A percentile compares a stretch with the other conserved stretches of the same genome.
These are phyloP conservation scores for Podospora appendiculata DNA, from an alignment of 495 filamentous ascomycete species.

Conservation along the genomic window DNA sequence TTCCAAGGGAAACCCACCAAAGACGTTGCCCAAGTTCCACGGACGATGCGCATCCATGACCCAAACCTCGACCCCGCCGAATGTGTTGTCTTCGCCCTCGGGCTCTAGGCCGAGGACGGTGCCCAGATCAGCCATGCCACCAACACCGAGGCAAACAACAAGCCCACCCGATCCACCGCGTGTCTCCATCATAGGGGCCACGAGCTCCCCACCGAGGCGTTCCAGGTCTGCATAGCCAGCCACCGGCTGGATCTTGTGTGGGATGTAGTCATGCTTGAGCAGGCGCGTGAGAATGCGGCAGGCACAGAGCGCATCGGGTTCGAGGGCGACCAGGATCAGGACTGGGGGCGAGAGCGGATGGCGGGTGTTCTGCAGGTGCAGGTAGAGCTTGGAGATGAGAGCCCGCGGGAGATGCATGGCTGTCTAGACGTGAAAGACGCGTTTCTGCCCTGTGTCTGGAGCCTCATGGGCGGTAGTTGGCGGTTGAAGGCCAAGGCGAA, in stretches of 20 bases:
- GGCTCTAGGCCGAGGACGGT: slow-evolving; percentile 59
- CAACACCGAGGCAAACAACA: slow-evolving; percentile 87
- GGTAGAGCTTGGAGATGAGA: slow-evolving; percentile 84
- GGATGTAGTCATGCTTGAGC: slow-evolving; percentile 92
- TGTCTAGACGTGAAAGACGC: slow-evolving; percentile 1
- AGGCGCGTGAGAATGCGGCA: slow-evolving; percentile 87
- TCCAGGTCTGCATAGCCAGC: slow-evolving; percentile 86
- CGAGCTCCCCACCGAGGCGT: slow-evolving; percentile 64
- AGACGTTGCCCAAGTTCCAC: slow-evolving; percentile 93
- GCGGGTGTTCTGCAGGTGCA: slow-evolving; percentile 70
- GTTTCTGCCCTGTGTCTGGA: neutral
- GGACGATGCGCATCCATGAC: slow-evolving; percentile 83
- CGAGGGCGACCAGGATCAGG: slow-evolving; percentile 86
- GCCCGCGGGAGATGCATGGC: slow-evolving; percentile 90
- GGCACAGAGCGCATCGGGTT: slow-evolving; percentile 92
- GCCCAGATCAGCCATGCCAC: slow-evolving; percentile 80
- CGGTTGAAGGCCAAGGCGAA: neutral
- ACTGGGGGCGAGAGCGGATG: slow-evolving; percentile 82
- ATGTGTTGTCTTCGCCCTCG: slow-evolving; percentile 51
- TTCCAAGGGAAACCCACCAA: slow-evolving; percentile 58
- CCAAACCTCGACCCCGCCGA: slow-evolving; percentile 82
- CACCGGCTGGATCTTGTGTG: slow-evolving; percentile 95
- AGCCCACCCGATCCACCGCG: slow-evolving; percentile 76
- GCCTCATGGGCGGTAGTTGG: slow-evolving; percentile 2
- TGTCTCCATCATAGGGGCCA: slow-evolving; percentile 72